phyloP scores from a whole-genome alignment of 768 basidiomycete species.

The Suillus alpinus region DNA sequence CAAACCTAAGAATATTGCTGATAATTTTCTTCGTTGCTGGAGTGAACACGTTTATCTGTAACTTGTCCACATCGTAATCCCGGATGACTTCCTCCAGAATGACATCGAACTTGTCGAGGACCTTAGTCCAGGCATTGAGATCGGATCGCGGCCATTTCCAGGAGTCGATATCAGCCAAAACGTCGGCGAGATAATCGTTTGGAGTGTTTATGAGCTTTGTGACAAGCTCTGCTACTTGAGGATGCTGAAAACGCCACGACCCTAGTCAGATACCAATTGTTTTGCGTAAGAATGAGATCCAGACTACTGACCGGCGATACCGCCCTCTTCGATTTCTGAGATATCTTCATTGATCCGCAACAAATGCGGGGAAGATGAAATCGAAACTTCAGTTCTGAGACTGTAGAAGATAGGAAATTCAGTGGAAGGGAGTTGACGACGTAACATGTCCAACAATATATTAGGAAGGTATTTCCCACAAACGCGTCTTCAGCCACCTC shows the following conservation, averaged over 20 bases:
- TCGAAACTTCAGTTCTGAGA: conserved; percentile 13
- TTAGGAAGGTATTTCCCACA: conserved; percentile 30
- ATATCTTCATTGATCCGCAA: conserved; percentile 82
- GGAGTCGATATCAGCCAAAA: conserved; percentile 64
- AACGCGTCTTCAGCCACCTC: not conserved
- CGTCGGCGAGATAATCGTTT: conserved; percentile 67
- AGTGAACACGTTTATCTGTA: conserved; percentile 79
- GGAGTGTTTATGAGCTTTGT: conserved; percentile 60
- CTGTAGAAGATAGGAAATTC: conserved; percentile 11
- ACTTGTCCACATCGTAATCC: conserved; percentile 82
- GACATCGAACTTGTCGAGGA: conserved; percentile 92
- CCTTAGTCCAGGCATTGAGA: conserved; percentile 93
- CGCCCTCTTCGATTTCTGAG: conserved; percentile 80
- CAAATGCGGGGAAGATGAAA: conserved; percentile 33
- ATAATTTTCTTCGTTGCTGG: conserved; percentile 70
- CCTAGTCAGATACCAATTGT: conserved; percentile 3
- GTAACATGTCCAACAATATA: conserved; percentile 24
- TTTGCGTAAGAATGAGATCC: conserved; percentile 5
- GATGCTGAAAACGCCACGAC: conserved; percentile 45
- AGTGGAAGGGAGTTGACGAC: conserved; percentile 16
- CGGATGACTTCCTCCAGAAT: conserved; percentile 80
- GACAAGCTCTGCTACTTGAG: conserved; percentile 81
- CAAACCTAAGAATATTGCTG: conserved; percentile 83
- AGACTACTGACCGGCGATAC: conserved; percentile 63
- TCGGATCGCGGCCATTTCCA: conserved; percentile 98